Base-by-base conservation (phyloP, 805 yeast genomes). In the Nakazawaea anatomiae region DNA sequence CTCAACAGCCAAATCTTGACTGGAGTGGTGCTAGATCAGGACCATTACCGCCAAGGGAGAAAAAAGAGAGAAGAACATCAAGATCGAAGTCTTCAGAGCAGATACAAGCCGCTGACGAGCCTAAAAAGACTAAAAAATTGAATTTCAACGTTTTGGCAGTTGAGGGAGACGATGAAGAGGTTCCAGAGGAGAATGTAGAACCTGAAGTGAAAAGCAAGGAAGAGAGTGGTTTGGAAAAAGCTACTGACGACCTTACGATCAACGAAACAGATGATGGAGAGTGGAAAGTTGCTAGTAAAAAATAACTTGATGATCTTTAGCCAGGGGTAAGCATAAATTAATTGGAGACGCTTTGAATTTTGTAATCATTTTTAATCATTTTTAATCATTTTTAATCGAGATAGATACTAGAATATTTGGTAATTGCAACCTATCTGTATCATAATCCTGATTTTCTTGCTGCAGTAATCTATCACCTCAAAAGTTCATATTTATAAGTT, bases 111-210 rank as follows among this genome's bases (percentile, higher is more conserved):
- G 42, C 30, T 25, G 34, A 25, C 30, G 54, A 46, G 44, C 61
- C 61, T 48, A 74, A 63, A 48, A 65, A 53, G 52, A 64, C 62
- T 54, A 63, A 67, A 62, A 73, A 70, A 58, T 76, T 83, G 38
- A 66, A 75, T 3, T 81, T 72, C 59, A 68, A 74, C 46, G 81
- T 80, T 28, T 67, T 81, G 61, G 70, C 76, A 47, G 63, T 61
- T 49, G 82, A 79, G 34, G 82, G 73, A 48, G 83, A 79, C 4
- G 80, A 75, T 2, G 80, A 74, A 1, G 77, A 73, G 6, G 72
- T 69, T 25, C 66, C 62, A 44, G 53, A 45, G 28, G 48, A 48
- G 18, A 52, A 38, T 27, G 48, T 51, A 27, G 53, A 49, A n/a
- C 40, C 48, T 10, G 48, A 52, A 10, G 52, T 40, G 52, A 47